Evolutionary conservation across 2,329 filamentous ascomycete genomes (phyloP).

Genomic region (Fusarium coicis): DNA sequence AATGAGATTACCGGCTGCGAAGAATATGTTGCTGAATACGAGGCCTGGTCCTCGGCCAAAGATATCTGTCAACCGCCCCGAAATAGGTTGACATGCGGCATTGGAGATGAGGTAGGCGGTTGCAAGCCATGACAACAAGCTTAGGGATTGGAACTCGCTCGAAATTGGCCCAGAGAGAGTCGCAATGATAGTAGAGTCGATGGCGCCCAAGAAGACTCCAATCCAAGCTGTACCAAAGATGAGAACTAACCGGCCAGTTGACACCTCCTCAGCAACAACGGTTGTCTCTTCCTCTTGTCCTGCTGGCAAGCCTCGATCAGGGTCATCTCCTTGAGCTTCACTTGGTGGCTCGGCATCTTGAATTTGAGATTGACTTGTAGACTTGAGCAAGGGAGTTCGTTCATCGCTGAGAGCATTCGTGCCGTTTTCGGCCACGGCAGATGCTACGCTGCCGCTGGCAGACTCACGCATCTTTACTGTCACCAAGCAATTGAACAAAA

Average conservation of each 20-base stretch:
- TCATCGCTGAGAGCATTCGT: constrained; percentile 29
- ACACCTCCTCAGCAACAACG: constrained; percentile 61
- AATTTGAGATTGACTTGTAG: constrained; percentile 16
- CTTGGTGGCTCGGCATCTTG: constrained; percentile 16
- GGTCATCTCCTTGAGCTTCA: constrained; percentile 4
- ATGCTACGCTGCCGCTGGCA: constrained; percentile 22
- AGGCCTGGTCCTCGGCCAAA: constrained; percentile 83
- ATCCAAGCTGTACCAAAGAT: constrained; percentile 67
- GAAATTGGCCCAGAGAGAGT: constrained; percentile 87
- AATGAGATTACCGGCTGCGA: constrained; percentile 82
- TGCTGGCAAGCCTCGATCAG: constrained; percentile 15
- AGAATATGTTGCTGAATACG: constrained; percentile 82
- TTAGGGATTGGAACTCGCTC: constrained; percentile 82
- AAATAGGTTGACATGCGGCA: constrained; percentile 85
- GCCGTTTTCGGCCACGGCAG: constrained; percentile 30
- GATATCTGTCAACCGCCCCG: constrained; percentile 87
- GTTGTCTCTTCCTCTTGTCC: constrained; percentile 56
- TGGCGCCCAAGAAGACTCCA: constrained; percentile 71
- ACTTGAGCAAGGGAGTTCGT: constrained; percentile 44
- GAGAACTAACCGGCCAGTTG: constrained; percentile 60
- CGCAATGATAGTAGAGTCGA: constrained; percentile 85
- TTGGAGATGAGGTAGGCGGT: constrained; percentile 90
- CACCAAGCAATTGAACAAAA: background rate
- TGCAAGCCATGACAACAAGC: constrained; percentile 86
- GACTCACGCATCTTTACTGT: constrained; percentile 31